These are phyloP conservation scores for Taphrina wiesneri DNA, from an alignment of 1,139 yeast genomes.

Conservation along the genomic window DNA sequence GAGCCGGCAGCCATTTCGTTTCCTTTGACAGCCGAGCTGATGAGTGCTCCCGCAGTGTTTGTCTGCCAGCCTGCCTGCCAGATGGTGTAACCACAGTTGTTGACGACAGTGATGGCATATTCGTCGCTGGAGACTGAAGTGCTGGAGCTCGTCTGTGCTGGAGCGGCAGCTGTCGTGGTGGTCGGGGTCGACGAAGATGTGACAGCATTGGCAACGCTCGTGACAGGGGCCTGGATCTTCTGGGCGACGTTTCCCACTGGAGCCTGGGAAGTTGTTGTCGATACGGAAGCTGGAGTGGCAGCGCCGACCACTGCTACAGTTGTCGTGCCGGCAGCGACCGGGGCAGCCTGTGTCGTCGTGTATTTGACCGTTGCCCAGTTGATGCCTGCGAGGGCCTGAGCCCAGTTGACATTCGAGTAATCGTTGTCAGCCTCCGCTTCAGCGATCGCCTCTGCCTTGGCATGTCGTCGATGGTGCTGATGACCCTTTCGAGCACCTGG, in stretches of 20 bases:
- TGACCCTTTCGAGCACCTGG: constrained; percentile 20
- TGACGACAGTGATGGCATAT: constrained; percentile 26
- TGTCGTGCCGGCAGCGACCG: constrained; percentile 7
- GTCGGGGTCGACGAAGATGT: neutral
- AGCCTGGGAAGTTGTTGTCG: neutral
- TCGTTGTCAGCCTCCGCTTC: neutral
- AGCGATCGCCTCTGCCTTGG: constrained; percentile 5
- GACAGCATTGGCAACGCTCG: neutral
- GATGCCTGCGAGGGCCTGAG: constrained; percentile 18
- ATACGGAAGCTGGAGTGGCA: constrained; percentile 6
- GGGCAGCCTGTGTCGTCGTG: neutral
- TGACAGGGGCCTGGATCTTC: neutral
- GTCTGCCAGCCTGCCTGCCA: constrained; percentile 35
- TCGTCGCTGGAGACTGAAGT: constrained; percentile 6
- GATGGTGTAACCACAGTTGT: constrained; percentile 30
- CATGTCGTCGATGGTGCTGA: constrained; percentile 15
- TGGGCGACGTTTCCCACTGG: constrained; percentile 17
- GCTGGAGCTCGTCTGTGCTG: neutral
- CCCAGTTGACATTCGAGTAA: constrained; percentile 16
- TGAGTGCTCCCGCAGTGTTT: constrained; percentile 27
- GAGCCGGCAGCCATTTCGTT: constrained; percentile 26
- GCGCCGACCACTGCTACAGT: constrained; percentile 16
- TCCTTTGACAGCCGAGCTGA: constrained; percentile 24
- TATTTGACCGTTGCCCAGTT: constrained; percentile 22
- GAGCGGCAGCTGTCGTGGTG: neutral